Percentiles rank a stretch among this genome's conserved stretches.
phyloP scores from a whole-genome alignment of 2,329 filamentous ascomycete genomes.

The Fusarium heterosporum region DNA sequence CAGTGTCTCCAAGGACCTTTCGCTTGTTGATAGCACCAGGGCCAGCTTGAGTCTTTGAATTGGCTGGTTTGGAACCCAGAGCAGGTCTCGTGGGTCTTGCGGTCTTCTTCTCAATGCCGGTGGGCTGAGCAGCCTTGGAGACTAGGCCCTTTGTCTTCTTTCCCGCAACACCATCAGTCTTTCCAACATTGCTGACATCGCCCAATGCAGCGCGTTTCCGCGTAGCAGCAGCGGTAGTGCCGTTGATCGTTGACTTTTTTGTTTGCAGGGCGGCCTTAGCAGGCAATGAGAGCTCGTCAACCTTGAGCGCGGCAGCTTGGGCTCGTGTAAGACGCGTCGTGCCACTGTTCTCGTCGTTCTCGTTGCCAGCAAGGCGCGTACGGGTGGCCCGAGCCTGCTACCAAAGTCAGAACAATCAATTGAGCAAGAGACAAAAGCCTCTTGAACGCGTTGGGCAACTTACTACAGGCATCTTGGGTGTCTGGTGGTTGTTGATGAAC shows the following conservation, averaged over 20 bases:
- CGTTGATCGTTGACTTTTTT: conserved; percentile 71
- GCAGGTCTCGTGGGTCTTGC: conserved; percentile 71
- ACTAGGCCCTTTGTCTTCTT: conserved; percentile 82
- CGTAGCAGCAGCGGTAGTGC: conserved; percentile 60
- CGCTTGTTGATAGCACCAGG: conserved; percentile 81
- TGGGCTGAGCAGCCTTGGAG: conserved; percentile 83
- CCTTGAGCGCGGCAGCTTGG: conserved; percentile 82
- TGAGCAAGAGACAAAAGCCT: neutral
- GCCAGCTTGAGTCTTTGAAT: conserved; percentile 78
- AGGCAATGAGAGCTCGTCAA: conserved; percentile 69
- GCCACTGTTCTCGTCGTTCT: conserved; percentile 91
- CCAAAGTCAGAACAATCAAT: conserved; percentile 24
- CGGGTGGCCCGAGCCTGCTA: conserved; percentile 74
- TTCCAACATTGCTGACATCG: conserved; percentile 95
- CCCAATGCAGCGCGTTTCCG: conserved; percentile 87
- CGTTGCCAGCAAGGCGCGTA: conserved; percentile 83
- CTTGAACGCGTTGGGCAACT: conserved; percentile 42
- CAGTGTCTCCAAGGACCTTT: conserved; percentile 64
- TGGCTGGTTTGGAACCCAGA: conserved; percentile 73
- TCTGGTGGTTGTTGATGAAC: conserved; percentile 42
- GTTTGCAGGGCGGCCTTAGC: conserved; percentile 74
- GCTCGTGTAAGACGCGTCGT: conserved; percentile 91
- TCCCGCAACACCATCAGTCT: conserved; percentile 75
- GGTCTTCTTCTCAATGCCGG: conserved; percentile 79
- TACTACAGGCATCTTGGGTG: conserved; percentile 53